A percentile compares a stretch with the other conserved stretches of the same genome.
phyloP scores from a whole-genome alignment of 495 filamentous ascomycete genomes.

The Apodospora peruviana region DNA sequence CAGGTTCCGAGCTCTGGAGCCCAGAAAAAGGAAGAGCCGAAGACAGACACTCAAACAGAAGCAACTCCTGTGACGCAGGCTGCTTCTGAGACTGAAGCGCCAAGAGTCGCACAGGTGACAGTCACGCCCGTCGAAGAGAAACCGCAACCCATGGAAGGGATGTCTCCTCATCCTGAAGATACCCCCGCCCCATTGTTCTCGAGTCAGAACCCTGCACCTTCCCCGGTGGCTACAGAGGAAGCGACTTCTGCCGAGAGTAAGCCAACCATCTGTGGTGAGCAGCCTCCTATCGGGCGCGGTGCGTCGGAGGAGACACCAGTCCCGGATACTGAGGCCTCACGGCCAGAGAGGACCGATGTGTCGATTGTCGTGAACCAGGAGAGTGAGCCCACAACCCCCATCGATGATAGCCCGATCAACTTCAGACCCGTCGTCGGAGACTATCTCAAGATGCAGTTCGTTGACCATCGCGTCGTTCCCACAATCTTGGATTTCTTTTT shows the following conservation, averaged over 20 bases:
- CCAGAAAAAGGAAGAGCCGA: not conserved
- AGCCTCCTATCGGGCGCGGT: too few species aligned
- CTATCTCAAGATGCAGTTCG: constrained; percentile 93
- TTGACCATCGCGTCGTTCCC: constrained; percentile 88
- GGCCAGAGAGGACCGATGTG: constrained; percentile 12
- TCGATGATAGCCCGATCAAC: constrained; percentile 9
- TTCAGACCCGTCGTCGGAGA: constrained; percentile 88
- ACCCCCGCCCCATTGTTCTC: constrained; percentile 64
- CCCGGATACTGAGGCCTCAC: not conserved
- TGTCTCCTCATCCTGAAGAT: constrained; percentile 58
- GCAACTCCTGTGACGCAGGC: not conserved
- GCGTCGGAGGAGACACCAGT: not conserved
- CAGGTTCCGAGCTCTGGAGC: not conserved
- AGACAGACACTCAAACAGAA: constrained; percentile 1
- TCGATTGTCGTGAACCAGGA: constrained; percentile 12
- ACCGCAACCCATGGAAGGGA: not conserved
- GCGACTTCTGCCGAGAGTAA: too few species aligned
- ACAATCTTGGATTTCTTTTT: constrained; percentile 99
- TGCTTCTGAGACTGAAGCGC: constrained; percentile 1
- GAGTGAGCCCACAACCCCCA: constrained; percentile 8
- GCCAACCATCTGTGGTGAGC: too few species aligned
- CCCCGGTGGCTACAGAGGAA: too few species aligned
- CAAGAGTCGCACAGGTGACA: constrained; percentile 3
- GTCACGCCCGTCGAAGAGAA: constrained; percentile 7
- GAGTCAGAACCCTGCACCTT: constrained; percentile 8